Evolutionary conservation across 768 basidiomycete genomes (phyloP).

Genomic region (Amanita pallidorosea): DNA sequence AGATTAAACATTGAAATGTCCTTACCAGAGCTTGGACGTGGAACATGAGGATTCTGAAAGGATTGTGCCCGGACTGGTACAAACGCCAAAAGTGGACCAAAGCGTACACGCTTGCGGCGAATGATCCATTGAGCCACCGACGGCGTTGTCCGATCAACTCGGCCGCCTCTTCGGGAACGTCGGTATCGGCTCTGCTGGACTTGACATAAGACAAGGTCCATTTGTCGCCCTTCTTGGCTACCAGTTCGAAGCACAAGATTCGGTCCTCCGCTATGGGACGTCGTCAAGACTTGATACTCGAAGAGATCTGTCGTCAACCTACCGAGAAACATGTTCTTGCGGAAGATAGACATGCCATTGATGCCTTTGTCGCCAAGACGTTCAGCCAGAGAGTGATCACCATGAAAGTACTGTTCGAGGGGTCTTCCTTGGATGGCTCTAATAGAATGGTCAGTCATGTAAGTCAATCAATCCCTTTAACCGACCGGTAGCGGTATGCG

Average conservation of each 20-base stretch:
- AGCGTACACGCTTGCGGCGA: slow-evolving; percentile 86
- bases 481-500: slow-evolving; percentile 75
- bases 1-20: slow-evolving; percentile 8
- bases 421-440: slow-evolving; percentile 81
- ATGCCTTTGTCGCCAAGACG: slow-evolving; percentile 90
- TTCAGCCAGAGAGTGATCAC: slow-evolving; percentile 86
- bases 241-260: slow-evolving; percentile 95
- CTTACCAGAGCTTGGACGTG: slow-evolving; percentile 84
- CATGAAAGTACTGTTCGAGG: slow-evolving; percentile 78
- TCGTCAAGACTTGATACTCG: background rate
- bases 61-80: slow-evolving; percentile 1
- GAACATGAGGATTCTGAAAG: slow-evolving; percentile 79
- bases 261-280: slow-evolving; percentile 67
- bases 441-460: background rate
- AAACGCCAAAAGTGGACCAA: slow-evolving; percentile 64
- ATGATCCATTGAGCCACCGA: slow-evolving; percentile 95
- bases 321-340: slow-evolving; percentile 69
- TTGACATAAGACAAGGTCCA: slow-evolving; percentile 92
- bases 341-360: slow-evolving; percentile 95
- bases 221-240: slow-evolving; percentile 75
- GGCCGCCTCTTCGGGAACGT: slow-evolving; percentile 81
- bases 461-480: background rate
- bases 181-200: slow-evolving; percentile 90
- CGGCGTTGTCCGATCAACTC: slow-evolving; percentile 94
- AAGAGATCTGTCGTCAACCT: slow-evolving; percentile 5